Evolutionary conservation across 441 rosid species (phyloP).

Genomic region (Brassica hybrid): DNA sequence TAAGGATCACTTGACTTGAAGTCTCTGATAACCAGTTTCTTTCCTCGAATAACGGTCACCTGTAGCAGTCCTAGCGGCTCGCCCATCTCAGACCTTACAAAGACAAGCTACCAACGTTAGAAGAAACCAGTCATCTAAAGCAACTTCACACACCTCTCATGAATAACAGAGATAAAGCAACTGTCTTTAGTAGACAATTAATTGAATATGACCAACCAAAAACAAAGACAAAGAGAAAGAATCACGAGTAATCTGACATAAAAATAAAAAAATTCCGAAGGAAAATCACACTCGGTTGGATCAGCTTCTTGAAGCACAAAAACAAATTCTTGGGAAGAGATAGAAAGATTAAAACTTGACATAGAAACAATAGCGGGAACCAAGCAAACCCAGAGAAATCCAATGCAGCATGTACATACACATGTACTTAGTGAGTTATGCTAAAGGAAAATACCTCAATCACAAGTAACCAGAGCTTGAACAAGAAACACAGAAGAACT

Average conservation of each 20-base stretch:
- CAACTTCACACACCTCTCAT: constrained; percentile 11
- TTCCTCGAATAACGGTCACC: constrained; percentile 81
- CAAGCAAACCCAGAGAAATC: constrained; percentile 25
- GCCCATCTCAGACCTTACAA: constrained; percentile 53
- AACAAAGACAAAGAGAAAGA: constrained; percentile 17
- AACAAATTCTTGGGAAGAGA: not conserved
- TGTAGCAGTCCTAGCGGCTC: constrained; percentile 72
- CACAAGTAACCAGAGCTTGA: constrained; percentile 20
- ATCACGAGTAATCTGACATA: not conserved
- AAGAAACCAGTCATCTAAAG: constrained; percentile 25
- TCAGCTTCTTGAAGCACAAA: constrained; percentile 9
- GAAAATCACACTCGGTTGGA: constrained; percentile 6
- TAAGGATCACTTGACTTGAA: constrained; percentile 98
- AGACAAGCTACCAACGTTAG: constrained; percentile 18
- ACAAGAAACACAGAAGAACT: constrained; percentile 16
- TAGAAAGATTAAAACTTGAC: constrained; percentile 16
- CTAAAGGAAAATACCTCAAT: constrained; percentile 8
- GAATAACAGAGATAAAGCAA: constrained; percentile 20
- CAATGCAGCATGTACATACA: constrained; percentile 17
- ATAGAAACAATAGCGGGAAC: not conserved
- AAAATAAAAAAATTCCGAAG: not conserved
- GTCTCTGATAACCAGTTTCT: constrained; percentile 81
- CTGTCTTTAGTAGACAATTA: constrained; percentile 19
- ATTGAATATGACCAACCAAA: constrained; percentile 9
- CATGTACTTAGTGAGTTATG: constrained; percentile 5